Evolutionary conservation across 441 rosid genomes (phyloP).

Genomic region (Pelargonium fulgidum): DNA sequence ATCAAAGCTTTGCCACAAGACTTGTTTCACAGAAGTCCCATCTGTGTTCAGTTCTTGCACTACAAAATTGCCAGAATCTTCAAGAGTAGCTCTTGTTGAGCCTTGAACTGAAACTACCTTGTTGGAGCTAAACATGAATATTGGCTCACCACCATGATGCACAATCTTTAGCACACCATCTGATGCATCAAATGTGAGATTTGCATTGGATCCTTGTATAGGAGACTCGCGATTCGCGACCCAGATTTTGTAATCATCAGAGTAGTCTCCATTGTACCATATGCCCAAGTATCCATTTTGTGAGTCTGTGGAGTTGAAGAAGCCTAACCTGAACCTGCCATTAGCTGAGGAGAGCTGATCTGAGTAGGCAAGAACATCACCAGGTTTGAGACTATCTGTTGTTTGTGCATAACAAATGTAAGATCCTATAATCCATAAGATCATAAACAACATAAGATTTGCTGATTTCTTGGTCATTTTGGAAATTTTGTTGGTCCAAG

Average conservation of each 20-base stretch:
- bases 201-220: conserved; percentile 34
- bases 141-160: not conserved
- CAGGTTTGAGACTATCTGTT: conserved; percentile 1
- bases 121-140: conserved; percentile 11
- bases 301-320: conserved; percentile 44
- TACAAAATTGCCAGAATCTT: conserved; percentile 19
- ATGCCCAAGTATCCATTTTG: conserved; percentile 46
- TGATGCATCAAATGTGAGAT: not conserved
- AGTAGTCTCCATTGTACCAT: conserved; percentile 40
- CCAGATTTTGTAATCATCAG: conserved; percentile 40
- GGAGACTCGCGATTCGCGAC: conserved; percentile 65
- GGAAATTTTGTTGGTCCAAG: too few species aligned
- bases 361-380: conserved; percentile 21
- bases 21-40: conserved; percentile 12
- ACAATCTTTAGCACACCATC: not conserved
- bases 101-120: conserved; percentile 9
- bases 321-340: conserved; percentile 29
- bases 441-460: too few species aligned
- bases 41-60: not conserved
- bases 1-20: conserved; percentile 50
- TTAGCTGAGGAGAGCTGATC: conserved; percentile 25
- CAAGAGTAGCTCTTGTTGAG: conserved; percentile 1
- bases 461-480: too few species aligned
- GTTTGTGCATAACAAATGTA: not conserved
- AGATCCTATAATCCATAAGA: not conserved